Evolutionary conservation across 2,329 filamentous ascomycete genomes (phyloP).

Genomic region (Ceratocystis huliohia): DNA sequence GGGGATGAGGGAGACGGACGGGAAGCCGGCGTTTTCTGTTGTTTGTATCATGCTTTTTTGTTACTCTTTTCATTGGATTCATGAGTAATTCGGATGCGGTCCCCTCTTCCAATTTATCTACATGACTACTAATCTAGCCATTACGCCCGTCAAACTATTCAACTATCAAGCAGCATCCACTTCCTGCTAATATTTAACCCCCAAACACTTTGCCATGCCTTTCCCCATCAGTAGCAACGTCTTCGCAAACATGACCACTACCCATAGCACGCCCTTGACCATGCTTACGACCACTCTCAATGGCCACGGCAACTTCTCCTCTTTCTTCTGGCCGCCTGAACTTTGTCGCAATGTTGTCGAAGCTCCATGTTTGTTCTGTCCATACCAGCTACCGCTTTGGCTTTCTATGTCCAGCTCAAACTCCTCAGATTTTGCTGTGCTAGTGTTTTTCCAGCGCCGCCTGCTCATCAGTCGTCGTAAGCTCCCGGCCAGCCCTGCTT

Average conservation of each 20-base stretch:
- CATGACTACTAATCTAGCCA: too few species aligned
- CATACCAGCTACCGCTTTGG: slow-evolving; percentile 37
- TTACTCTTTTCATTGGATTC: neutral
- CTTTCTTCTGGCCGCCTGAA: slow-evolving; percentile 21
- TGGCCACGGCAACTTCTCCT: slow-evolving; percentile 36
- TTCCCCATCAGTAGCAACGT: slow-evolving; percentile 39
- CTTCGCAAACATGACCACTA: slow-evolving; percentile 43
- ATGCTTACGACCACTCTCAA: slow-evolving; percentile 38
- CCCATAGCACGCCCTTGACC: slow-evolving; percentile 48
- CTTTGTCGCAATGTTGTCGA: neutral
- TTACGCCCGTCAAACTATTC: too few species aligned
- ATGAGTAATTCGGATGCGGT: neutral
- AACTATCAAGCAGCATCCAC: neutral
- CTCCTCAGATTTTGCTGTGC: slow-evolving; percentile 36
- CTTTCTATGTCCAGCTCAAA: slow-evolving; percentile 52
- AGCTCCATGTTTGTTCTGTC: slow-evolving; percentile 1
- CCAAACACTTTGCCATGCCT: slow-evolving; percentile 39
- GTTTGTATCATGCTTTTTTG: slow-evolving; percentile 10
- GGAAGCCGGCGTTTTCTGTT: slow-evolving; percentile 19
- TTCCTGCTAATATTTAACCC: slow-evolving; percentile 22
- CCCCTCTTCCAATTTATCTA: too few species aligned
- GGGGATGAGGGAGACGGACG: neutral
- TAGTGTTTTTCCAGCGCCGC: slow-evolving; percentile 24
- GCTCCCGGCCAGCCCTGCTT: slow-evolving; percentile 18
- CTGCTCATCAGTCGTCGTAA: slow-evolving; percentile 17